phyloP scores from a whole-genome alignment of 2,329 filamentous ascomycete species.

The Lasiodiplodia theobromae region DNA sequence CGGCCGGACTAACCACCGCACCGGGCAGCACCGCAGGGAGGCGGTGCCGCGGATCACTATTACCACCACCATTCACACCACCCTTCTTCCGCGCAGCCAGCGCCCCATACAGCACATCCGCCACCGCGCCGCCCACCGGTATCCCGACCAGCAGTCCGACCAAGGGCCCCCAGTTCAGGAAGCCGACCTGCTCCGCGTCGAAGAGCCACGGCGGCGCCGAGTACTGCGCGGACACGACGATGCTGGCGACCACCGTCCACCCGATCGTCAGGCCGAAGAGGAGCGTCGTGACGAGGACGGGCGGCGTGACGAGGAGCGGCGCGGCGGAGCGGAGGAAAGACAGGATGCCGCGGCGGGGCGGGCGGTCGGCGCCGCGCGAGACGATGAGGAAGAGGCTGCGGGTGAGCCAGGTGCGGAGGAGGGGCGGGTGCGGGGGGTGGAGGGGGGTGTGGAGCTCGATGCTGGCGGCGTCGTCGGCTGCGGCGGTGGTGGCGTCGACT shows the following conservation, averaged over 20 bases:
- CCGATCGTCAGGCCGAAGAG: constrained; percentile 2
- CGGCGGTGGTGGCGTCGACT: no score
- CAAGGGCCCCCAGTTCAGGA: background rate
- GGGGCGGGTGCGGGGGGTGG: background rate
- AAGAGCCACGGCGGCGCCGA: background rate
- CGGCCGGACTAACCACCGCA: background rate
- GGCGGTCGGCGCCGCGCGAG: background rate
- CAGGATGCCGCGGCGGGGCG: background rate
- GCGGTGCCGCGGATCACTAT: background rate
- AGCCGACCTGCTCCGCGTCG: background rate
- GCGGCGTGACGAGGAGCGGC: background rate
- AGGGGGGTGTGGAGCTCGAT: background rate
- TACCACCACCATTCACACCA: background rate
- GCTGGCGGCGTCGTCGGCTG: background rate
- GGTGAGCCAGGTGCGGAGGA: background rate
- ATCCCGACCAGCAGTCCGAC: background rate
- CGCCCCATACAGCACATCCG: background rate
- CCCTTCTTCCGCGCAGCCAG: no score
- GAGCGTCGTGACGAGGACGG: background rate
- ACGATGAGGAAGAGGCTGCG: background rate
- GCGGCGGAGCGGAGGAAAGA: background rate
- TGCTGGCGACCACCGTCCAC: background rate
- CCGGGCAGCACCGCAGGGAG: background rate
- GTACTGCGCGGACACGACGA: background rate
- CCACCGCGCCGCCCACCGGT: background rate